These are phyloP conservation scores for Marsdenia floribunda DNA, from an alignment of 257 asterid genomes.

Conservation along the genomic window DNA sequence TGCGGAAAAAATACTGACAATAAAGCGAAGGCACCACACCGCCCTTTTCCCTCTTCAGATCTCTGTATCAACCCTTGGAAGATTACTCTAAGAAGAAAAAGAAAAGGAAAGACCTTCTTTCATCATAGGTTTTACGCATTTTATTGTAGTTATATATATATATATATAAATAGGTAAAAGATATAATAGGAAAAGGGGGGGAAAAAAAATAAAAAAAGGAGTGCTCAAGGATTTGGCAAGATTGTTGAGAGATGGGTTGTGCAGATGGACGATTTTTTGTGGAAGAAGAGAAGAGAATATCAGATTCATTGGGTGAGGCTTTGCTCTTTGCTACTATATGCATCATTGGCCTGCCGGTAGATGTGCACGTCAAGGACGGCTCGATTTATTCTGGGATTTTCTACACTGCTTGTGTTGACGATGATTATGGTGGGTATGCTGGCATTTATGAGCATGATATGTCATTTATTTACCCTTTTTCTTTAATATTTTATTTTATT, in stretches of 20 bases:
- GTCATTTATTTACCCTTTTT: too few relatives aligned
- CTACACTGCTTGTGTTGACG: conserved; percentile 65
- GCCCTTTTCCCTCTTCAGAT: conserved; percentile 10
- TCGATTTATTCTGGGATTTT: conserved; percentile 78
- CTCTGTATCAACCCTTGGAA: neutral
- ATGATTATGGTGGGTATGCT: conserved; percentile 52
- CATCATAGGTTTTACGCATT: neutral
- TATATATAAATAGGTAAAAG: neutral
- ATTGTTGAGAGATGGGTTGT: conserved; percentile 46
- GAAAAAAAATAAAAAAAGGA: neutral
- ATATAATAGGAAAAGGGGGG: neutral
- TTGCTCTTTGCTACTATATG: conserved; percentile 66
- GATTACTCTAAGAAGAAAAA: too few relatives aligned
- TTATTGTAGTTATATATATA: neutral
- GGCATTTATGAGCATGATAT: neutral
- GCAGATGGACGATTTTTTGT: conserved; percentile 33
- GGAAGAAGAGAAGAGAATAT: conserved; percentile 34
- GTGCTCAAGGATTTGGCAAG: neutral
- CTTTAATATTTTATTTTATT: too few relatives aligned
- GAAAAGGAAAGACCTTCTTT: neutral
- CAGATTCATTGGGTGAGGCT: conserved; percentile 45
- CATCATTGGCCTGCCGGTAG: conserved; percentile 70
- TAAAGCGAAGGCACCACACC: neutral
- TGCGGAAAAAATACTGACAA: neutral
- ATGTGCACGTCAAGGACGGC: conserved; percentile 80